A percentile compares a stretch with the other conserved stretches of the same genome.
phyloP scores from a whole-genome alignment of 345 rosid genomes.

The Punica granatum region DNA sequence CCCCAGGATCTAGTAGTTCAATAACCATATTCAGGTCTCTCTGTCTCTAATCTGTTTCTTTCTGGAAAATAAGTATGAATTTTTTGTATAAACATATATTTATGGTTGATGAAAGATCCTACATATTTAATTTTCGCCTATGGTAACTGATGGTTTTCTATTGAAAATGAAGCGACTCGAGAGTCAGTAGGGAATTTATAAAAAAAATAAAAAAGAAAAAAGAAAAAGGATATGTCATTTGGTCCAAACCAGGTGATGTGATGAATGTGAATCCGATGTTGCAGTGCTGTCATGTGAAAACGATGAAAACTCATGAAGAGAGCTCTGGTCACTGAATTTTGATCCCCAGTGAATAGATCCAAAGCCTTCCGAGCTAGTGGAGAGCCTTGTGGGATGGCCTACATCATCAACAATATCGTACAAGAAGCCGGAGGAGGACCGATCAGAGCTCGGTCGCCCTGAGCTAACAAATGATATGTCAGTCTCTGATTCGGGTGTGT shows the following conservation, averaged over 20 bases:
- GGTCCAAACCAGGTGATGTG: background rate
- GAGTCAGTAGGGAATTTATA: too few species aligned
- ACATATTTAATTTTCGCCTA: too few species aligned
- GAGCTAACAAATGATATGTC: conserved; percentile 7
- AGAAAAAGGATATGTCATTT: background rate
- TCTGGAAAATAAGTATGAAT: too few species aligned
- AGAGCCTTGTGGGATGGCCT: background rate
- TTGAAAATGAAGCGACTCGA: too few species aligned
- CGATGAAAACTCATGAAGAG: background rate
- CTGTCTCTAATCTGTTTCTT: too few species aligned
- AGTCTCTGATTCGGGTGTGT: conserved; percentile 1
- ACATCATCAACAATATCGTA: conserved; percentile 3
- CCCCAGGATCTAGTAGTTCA: too few species aligned
- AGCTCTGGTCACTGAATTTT: background rate
- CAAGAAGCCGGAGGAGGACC: background rate
- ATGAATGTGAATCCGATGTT: conserved; percentile 4
- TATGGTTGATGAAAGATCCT: background rate
- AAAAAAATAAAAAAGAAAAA: too few species aligned
- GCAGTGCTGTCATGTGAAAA: background rate
- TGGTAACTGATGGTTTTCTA: too few species aligned
- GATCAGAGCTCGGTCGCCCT: background rate
- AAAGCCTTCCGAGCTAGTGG: background rate
- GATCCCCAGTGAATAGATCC: background rate
- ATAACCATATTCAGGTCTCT: too few species aligned
- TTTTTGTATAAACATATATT: too few species aligned